A percentile compares a stretch with the other conserved stretches of the same genome.
These are phyloP conservation scores for Leptographium procerum DNA, from an alignment of 2,329 filamentous ascomycete genomes.

Conservation along the genomic window DNA sequence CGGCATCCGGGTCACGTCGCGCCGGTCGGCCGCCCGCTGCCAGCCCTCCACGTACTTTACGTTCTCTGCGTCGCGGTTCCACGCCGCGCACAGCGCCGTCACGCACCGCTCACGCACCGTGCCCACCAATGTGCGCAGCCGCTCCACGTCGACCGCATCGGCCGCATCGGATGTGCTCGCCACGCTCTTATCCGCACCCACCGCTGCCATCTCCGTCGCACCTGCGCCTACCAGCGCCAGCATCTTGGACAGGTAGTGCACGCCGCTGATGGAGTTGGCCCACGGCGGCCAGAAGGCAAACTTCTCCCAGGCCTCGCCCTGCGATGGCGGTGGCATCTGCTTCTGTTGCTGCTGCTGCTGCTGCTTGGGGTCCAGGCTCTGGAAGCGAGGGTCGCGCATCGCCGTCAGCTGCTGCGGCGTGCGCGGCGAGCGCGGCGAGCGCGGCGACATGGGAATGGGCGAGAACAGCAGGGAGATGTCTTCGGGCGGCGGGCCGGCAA, in stretches of 20 bases:
- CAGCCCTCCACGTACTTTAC: constrained; percentile 91
- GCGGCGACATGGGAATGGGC: constrained; percentile 59
- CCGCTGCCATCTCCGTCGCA: constrained; percentile 71
- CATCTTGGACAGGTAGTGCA: constrained; percentile 77
- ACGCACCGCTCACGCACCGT: constrained; percentile 75
- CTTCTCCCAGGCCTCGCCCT: constrained; percentile 82
- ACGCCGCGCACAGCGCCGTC: constrained; percentile 74
- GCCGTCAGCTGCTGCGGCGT: constrained; percentile 23
- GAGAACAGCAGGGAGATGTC: constrained; percentile 84
- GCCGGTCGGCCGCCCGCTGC: constrained; percentile 69
- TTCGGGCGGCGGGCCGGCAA: constrained; percentile 77
- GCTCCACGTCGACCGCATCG: constrained; percentile 51
- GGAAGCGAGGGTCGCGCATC: neutral
- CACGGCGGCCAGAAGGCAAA: constrained; percentile 93
- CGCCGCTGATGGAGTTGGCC: constrained; percentile 84
- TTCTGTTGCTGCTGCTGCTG: constrained; percentile 51
- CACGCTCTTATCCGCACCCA: constrained; percentile 40
- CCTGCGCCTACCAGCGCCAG: constrained; percentile 75
- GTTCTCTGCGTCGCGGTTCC: constrained; percentile 88
- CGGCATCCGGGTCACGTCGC: constrained; percentile 86
- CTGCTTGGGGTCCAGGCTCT: neutral
- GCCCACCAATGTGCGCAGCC: constrained; percentile 64
- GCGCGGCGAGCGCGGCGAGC: constrained; percentile 57
- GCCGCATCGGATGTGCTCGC: constrained; percentile 46
- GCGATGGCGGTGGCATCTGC: constrained; percentile 64